Evolutionary conservation across 495 filamentous ascomycete genomes (phyloP), one percentile per base, ranked within the genome.

Genomic region (Astrocystis sublimbata): DNA sequence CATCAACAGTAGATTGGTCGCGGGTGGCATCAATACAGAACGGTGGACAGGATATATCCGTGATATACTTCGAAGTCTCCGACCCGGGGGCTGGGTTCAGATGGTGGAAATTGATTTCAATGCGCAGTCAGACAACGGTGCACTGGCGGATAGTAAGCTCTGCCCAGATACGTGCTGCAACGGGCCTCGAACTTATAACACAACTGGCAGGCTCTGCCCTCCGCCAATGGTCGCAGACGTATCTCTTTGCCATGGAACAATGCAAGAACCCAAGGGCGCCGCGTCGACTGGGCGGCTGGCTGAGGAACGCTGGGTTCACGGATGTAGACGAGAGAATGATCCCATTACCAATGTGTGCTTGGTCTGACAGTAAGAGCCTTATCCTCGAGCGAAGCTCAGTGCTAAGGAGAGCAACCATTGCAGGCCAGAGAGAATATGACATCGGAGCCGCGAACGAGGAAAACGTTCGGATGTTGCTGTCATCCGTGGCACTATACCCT

Each of bases 71-170:
- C 77, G 83, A 45, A 75, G 81, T 13, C 78, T 82, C 58, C 76
- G 79, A 15, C 76, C 75, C 6, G 80, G 89, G 24, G 92, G 94
- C 17, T 97, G 93, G 93, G 83, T 92, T 52, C 94, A 98, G 71
- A 88, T 97, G 83, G 83, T 90, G 26, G 94, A 98, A 71, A 83
- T 92, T 62, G 92, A 96, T 67, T 89, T 86, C 73, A 92, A 90
- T 63, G 86, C 91, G 30, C 93, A 97, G 70, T 97, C 92, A 2
- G 89, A 96, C 67, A 97, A 92, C 65, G 94, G 94, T 26, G 87
- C 85, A 7, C 81, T 97, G 62, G 89, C 84, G 12, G 81, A 86
- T 13, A 74, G 82, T 82, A 65, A 70, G 78, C 69, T 33, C 38
- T 47, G 30, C 1, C 49, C 6, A 21, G 21, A 24, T 30, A 21